These are phyloP conservation scores for Shiraia sp. DNA, from an alignment of 2,329 filamentous ascomycete species.

Conservation along the genomic window DNA sequence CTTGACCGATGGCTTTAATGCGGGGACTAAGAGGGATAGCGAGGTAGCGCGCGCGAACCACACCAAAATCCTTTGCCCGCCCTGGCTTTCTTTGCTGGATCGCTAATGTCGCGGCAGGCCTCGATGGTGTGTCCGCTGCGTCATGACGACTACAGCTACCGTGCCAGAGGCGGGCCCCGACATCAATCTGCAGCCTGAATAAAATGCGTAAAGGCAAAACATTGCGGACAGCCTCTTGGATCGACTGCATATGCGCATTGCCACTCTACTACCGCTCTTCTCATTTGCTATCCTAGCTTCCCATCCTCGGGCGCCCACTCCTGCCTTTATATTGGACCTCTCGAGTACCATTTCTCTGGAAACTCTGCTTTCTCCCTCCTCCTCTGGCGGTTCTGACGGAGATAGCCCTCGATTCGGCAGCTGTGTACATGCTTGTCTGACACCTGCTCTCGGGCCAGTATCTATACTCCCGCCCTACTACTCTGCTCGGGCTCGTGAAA, in stretches of 20 bases:
- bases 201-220: slow-evolving; percentile 14
- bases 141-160: slow-evolving; percentile 12
- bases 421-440: slow-evolving; percentile 11
- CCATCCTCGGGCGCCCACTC: slow-evolving; percentile 3
- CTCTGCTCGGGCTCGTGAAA: slow-evolving; percentile 1
- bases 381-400: slow-evolving; percentile 10
- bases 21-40: slow-evolving; percentile 26
- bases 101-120: slow-evolving; percentile 10
- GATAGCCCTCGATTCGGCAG: slow-evolving; percentile 7
- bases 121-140: slow-evolving; percentile 9
- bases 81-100: slow-evolving; percentile 13
- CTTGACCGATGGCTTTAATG: slow-evolving; percentile 34
- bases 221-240: slow-evolving; percentile 3
- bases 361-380: slow-evolving; percentile 6
- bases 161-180: slow-evolving; percentile 3
- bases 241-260: slow-evolving; percentile 8
- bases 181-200: slow-evolving; percentile 26
- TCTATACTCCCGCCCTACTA: slow-evolving; percentile 5
- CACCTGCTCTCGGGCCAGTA: slow-evolving; percentile 5
- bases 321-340: slow-evolving; percentile 18
- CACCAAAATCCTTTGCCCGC: neutral
- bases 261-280: slow-evolving; percentile 13
- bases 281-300: slow-evolving; percentile 5
- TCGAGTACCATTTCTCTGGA: slow-evolving; percentile 14
- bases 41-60: too few relatives aligned